A percentile compares a stretch with the other conserved stretches of the same genome.
Evolutionary conservation across 768 basidiomycete species (phyloP).

Genomic region (Ramaria rubella): DNA sequence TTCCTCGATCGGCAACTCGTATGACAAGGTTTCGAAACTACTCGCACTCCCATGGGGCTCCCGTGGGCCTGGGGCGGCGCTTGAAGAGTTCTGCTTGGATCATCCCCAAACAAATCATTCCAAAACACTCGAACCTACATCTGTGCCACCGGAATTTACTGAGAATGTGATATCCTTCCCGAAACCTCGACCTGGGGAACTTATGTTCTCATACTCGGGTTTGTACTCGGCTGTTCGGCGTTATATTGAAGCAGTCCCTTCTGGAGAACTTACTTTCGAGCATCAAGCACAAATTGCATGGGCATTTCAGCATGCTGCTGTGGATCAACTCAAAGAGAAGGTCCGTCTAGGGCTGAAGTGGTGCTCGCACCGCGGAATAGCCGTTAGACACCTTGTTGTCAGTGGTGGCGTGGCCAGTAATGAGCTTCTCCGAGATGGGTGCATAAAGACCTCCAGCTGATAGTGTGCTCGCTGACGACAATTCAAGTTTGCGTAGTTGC

Average conservation of each 20-base stretch:
- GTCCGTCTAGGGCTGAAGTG: conserved; percentile 45
- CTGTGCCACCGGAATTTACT: conserved; percentile 10
- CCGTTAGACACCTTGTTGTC: conserved; percentile 59
- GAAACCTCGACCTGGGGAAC: conserved; percentile 42
- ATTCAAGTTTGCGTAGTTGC: conserved; percentile 27
- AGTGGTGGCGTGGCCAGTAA: conserved; percentile 97
- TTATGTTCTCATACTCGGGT: conserved; percentile 75
- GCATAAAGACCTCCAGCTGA: conserved; percentile 9
- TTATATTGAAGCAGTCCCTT: conserved; percentile 39
- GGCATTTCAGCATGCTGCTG: conserved; percentile 66
- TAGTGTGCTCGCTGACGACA: not conserved
- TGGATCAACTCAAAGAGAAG: conserved; percentile 71
- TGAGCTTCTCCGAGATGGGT: conserved; percentile 58
- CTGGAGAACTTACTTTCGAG: conserved; percentile 8
- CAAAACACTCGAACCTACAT: not conserved
- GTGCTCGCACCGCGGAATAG: conserved; percentile 38
- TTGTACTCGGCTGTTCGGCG: conserved; percentile 68
- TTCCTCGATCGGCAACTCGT: conserved; percentile 68
- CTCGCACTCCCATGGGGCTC: conserved; percentile 55
- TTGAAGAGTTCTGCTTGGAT: conserved; percentile 64
- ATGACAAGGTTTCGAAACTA: conserved; percentile 76
- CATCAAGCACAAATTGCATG: conserved; percentile 45
- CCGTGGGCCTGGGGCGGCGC: conserved; percentile 69
- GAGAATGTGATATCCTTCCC: conserved; percentile 32
- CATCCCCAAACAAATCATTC: not conserved